These are phyloP conservation scores for Neofusicoccum parvum DNA, from an alignment of 2,329 filamentous ascomycete genomes.

Conservation along the genomic window DNA sequence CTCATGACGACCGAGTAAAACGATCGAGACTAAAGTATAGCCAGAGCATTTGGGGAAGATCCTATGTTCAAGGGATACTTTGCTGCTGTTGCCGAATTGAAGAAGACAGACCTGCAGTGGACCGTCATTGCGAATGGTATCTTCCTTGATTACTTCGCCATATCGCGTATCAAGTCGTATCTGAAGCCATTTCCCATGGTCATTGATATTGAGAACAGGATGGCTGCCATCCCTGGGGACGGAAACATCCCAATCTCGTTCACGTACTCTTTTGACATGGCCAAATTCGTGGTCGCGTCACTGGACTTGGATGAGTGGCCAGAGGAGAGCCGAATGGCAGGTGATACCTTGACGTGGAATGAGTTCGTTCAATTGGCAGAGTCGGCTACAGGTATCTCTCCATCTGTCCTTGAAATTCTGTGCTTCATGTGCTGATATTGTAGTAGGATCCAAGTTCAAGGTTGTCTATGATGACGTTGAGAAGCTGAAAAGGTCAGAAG, in stretches of 20 bases:
- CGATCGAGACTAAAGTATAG: too few species aligned
- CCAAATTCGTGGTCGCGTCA: constrained; percentile 46
- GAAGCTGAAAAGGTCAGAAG: constrained; percentile 21
- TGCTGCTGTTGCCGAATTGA: constrained; percentile 22
- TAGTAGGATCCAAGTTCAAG: constrained; percentile 24
- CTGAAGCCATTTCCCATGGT: constrained; percentile 24
- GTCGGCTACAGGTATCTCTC: not conserved
- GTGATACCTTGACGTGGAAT: constrained; percentile 24
- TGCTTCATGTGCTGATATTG: not conserved
- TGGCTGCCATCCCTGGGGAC: constrained; percentile 52
- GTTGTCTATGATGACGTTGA: constrained; percentile 26
- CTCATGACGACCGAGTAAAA: too few species aligned
- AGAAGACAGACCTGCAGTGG: constrained; percentile 30
- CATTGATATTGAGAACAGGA: constrained; percentile 23
- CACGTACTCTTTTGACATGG: constrained; percentile 55
- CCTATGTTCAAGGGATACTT: too few species aligned
- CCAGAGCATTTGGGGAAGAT: too few species aligned
- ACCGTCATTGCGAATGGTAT: constrained; percentile 30
- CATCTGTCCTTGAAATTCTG: not conserved
- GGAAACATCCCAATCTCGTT: constrained; percentile 49
- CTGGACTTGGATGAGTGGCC: constrained; percentile 50
- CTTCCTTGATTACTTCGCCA: constrained; percentile 36
- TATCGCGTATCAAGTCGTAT: constrained; percentile 28
- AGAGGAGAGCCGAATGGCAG: constrained; percentile 29
- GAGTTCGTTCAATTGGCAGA: constrained; percentile 24